A percentile compares a stretch with the other conserved stretches of the same genome.
Evolutionary conservation across 2,329 filamentous ascomycete species (phyloP).

Genomic region (Fusarium falciforme): DNA sequence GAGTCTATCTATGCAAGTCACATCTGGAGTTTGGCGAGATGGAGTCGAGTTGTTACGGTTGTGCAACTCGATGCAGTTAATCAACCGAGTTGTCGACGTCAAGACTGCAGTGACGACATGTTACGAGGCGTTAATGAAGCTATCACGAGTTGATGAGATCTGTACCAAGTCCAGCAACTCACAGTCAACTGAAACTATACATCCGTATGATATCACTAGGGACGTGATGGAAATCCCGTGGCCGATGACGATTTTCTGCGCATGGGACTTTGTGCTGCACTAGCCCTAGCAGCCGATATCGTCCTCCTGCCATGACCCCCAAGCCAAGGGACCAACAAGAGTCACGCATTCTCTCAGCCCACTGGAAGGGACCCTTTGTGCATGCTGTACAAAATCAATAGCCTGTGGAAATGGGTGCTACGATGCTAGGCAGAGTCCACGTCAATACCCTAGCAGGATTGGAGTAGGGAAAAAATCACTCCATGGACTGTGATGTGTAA

Average conservation of each 20-base stretch:
- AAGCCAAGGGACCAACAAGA: background rate
- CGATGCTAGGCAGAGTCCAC: slow-evolving; percentile 13
- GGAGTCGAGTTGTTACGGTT: background rate
- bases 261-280: background rate
- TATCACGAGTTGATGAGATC: background rate
- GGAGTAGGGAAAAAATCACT: slow-evolving; percentile 1
- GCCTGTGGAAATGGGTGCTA: slow-evolving; percentile 4
- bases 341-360: background rate
- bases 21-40: background rate
- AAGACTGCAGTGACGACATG: background rate
- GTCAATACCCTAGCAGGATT: background rate
- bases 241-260: background rate
- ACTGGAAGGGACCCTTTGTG: slow-evolving; percentile 22
- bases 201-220: background rate
- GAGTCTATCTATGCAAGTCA: background rate
- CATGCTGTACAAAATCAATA: slow-evolving; percentile 29
- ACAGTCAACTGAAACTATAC: background rate
- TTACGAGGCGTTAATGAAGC: background rate
- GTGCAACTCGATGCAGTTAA: background rate
- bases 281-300: background rate
- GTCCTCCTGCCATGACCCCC: slow-evolving; percentile 3
- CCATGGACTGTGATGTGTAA: slow-evolving; percentile 32
- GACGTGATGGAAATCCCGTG: background rate
- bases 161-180: background rate
- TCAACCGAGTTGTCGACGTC: background rate